Evolutionary conservation across 495 filamentous ascomycete species (phyloP).

Genomic region (Aspergillus homomorphus): DNA sequence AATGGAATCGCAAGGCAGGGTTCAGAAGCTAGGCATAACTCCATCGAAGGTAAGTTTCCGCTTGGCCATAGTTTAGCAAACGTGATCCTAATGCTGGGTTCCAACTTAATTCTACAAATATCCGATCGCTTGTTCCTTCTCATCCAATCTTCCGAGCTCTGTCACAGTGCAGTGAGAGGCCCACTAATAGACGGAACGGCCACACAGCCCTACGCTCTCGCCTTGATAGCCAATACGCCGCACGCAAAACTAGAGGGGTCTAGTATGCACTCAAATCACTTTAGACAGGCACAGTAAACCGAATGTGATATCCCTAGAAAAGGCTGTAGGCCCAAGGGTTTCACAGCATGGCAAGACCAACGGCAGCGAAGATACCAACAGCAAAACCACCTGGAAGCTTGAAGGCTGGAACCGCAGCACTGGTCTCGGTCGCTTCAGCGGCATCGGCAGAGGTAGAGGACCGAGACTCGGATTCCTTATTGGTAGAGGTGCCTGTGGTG

Average conservation of each 20-base stretch:
- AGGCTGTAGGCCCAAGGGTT: not conserved
- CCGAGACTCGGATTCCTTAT: not conserved
- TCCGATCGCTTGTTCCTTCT: not conserved
- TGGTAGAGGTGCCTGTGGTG: not conserved
- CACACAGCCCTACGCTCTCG: not conserved
- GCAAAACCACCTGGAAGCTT: conserved; percentile 34
- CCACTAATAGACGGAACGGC: not conserved
- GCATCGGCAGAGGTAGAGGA: conserved; percentile 19
- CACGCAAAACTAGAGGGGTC: not conserved
- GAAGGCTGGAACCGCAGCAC: conserved; percentile 28
- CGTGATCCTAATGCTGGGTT: not conserved
- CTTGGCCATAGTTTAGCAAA: not conserved
- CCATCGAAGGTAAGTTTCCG: not conserved
- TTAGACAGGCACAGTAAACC: not conserved
- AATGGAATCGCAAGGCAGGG: not conserved
- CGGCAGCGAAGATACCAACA: conserved; percentile 42
- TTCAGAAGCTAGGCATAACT: not conserved
- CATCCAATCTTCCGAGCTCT: not conserved
- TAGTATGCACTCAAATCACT: too few relatives aligned
- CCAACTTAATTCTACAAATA: not conserved
- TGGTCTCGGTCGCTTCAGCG: conserved; percentile 26
- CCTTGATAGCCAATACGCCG: not conserved
- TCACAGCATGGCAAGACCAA: conserved; percentile 45
- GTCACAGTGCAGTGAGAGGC: not conserved
- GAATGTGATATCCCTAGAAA: not conserved